Conservation (phyloP, 1,284 basidiomycete genomes). For the Melampsora larici-populina region DNA sequence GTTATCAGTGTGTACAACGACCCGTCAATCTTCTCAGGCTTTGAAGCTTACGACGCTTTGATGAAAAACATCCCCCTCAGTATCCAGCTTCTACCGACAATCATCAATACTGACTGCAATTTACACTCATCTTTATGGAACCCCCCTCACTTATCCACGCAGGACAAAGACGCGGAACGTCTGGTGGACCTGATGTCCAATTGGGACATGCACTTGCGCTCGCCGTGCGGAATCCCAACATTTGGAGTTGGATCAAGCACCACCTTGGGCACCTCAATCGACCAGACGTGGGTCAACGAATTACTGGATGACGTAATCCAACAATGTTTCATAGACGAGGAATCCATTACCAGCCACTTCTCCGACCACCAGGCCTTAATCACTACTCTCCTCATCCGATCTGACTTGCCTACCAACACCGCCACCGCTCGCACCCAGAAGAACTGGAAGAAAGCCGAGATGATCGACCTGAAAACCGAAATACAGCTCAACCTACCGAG, state of each 20-base stretch:
- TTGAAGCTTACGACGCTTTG: not conserved
- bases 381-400: not conserved
- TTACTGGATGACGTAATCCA: not conserved
- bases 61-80: not conserved
- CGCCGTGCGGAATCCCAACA: not conserved
- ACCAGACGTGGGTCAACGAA: constrained; percentile 6
- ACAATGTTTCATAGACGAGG: not conserved
- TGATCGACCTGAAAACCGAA: not conserved
- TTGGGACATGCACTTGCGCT: not conserved
- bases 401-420: not conserved
- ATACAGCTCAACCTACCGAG: not conserved
- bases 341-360: constrained; percentile 4
- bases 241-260: not conserved
- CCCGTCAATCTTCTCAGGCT: not conserved
- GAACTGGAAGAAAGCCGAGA: too few relatives aligned
- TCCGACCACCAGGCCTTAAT: constrained; percentile 31
- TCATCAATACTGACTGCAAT: not conserved
- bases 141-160: not conserved
- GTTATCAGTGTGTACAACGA: not conserved
- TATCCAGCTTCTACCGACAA: not conserved
- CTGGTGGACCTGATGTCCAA: not conserved
- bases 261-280: not conserved
- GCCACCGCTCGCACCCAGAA: not conserved
- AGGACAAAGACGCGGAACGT: not conserved
- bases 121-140: not conserved